Evolutionary conservation across 371 early-diverging fungal genomes (phyloP).

Genomic region (Lichtheimia ornata): DNA sequence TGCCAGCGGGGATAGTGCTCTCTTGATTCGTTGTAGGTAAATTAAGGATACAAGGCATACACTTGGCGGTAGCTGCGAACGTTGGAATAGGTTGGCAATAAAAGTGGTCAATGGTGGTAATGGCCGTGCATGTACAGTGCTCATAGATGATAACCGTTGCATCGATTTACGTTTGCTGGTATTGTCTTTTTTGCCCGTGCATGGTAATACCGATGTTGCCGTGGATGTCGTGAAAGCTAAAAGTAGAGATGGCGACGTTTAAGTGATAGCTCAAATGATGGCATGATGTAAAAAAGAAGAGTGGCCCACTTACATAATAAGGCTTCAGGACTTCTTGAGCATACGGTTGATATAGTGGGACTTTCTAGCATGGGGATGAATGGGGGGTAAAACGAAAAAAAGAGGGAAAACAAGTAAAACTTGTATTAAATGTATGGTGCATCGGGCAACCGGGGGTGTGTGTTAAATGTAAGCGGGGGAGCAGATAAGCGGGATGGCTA

Average conservation of each 20-base stretch:
- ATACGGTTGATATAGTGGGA: constrained; percentile 33
- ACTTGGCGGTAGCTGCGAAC: constrained; percentile 43
- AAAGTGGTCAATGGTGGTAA: constrained; percentile 44
- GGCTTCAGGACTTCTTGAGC: constrained; percentile 49
- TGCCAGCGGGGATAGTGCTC: constrained; percentile 62
- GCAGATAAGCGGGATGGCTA: too few species aligned
- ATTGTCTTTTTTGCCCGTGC: constrained; percentile 22
- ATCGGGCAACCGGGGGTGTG: too few species aligned
- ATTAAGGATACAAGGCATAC: constrained; percentile 67
- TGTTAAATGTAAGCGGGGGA: too few species aligned
- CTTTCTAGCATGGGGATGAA: constrained; percentile 12
- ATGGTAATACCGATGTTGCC: constrained; percentile 48
- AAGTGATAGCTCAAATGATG: not conserved
- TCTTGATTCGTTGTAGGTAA: constrained; percentile 75
- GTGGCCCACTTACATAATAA: constrained; percentile 35
- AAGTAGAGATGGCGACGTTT: not conserved
- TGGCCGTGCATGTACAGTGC: constrained; percentile 6
- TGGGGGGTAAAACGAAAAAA: not conserved
- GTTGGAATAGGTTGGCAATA: constrained; percentile 40
- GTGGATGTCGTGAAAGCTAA: constrained; percentile 47
- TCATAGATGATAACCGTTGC: constrained; percentile 2
- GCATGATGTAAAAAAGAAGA: not conserved
- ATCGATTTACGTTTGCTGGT: not conserved
- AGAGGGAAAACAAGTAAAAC: not conserved
- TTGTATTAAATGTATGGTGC: too few species aligned